Conservation (phyloP, 768 basidiomycete species). For the Galerina marginata region DNA sequence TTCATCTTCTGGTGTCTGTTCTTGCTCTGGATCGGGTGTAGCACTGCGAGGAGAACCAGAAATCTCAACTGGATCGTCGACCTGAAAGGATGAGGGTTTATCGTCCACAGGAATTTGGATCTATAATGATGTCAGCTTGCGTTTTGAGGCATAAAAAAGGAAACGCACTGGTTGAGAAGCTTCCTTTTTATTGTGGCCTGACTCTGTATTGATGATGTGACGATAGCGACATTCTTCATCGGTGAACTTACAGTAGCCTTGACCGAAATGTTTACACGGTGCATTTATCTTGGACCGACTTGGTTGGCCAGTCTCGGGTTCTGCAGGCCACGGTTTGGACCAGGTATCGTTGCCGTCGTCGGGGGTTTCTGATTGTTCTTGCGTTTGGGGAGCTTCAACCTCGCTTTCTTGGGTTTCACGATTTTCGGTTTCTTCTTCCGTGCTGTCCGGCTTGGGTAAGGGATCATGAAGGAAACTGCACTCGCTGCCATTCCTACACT, state of each 20-base stretch:
- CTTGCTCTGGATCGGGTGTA: too few species aligned
- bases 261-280: constrained; percentile 40
- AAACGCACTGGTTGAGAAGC: not conserved
- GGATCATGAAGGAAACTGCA: constrained; percentile 10
- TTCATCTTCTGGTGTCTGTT: not conserved
- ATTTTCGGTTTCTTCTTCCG: constrained; percentile 7
- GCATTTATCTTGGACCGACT: constrained; percentile 22
- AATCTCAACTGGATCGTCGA: too few species aligned
- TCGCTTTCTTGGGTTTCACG: not conserved
- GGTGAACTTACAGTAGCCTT: constrained; percentile 35
- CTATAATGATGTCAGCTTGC: too few species aligned
- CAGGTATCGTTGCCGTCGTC: not conserved
- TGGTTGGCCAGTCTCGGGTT: constrained; percentile 11
- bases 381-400: too few species aligned
- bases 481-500: constrained; percentile 2
- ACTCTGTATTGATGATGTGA: constrained; percentile 27
- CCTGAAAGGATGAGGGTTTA: too few species aligned
- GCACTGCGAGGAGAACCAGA: too few species aligned
- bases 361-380: not conserved
- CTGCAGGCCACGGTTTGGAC: constrained; percentile 17
- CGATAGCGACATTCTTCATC: constrained; percentile 35
- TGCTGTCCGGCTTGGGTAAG: not conserved
- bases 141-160: too few species aligned
- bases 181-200: not conserved
- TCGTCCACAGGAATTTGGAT: too few species aligned